A percentile compares a stretch with the other conserved stretches of the same genome.
Conservation (phyloP, 2,329 filamentous ascomycete genomes). For the Fusarium bulbicola region DNA sequence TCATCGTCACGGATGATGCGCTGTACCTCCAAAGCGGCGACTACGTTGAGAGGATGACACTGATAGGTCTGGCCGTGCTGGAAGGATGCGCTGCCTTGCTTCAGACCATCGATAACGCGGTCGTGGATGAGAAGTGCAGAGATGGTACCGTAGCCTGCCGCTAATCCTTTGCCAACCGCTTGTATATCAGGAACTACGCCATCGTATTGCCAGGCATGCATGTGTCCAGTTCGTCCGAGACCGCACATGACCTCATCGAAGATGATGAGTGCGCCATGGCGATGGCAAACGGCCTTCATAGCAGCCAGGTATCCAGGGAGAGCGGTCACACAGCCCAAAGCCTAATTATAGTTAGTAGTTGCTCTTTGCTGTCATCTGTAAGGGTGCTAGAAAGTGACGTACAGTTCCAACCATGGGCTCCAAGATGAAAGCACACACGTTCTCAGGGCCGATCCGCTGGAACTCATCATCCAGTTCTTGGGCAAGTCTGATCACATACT, state of each 20-base stretch:
- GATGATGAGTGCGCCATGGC: not conserved
- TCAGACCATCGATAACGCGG: not conserved
- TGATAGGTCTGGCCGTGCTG: not conserved
- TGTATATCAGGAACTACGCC: not conserved
- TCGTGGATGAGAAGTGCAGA: not conserved
- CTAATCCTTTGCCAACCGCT: not conserved
- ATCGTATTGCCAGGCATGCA: not conserved
- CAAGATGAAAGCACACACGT: not conserved
- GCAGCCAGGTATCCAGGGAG: not conserved
- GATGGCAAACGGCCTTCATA: not conserved
- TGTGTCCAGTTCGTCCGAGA: not conserved
- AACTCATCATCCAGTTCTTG: not conserved
- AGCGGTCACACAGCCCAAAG: not conserved
- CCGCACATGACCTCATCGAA: not conserved
- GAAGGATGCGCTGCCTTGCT: not conserved
- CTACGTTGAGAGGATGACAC: not conserved
- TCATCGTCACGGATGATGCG: not conserved
- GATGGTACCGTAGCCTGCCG: not conserved
- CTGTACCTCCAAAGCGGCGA: not conserved
- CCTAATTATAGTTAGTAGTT: fast-evolving
- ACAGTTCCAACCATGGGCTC: not conserved
- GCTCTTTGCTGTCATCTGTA: not conserved
- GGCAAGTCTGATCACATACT: not conserved
- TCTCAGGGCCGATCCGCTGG: not conserved
- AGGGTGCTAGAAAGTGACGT: not conserved